Base-by-base conservation (phyloP, 1,139 yeast genomes). In the Pichia sp. region DNA sequence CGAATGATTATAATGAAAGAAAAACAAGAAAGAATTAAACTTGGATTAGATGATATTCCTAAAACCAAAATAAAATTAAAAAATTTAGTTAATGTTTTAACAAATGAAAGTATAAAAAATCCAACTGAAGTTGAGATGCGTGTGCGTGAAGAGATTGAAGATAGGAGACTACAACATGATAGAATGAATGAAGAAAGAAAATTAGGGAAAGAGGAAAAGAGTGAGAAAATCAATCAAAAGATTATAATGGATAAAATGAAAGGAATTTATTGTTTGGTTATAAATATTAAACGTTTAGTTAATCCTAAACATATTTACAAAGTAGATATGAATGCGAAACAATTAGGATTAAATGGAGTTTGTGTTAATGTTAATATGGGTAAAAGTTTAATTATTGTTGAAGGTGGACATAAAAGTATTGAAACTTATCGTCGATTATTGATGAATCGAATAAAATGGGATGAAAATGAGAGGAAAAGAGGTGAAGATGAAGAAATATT, bases 1-100 rank as follows among this genome's bases (percentile, higher is more conserved):
- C 66, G 97, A 43, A 77, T 79, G 37, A 71, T 72, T 38, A 68
- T 64, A 43, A 76, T 78, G 46, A 79, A 81, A 53, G 91, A 80
- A 37, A 72, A 74, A 47, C 95, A 86, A 56, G 93, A 87, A 52
- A 68, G 85, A 37, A 80, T 89, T 23, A 73, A 79, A 47, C 65
- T 86, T 6, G 98, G 98, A 0, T 64, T 89, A 20, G 88, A 81
- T 38, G 83, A 95, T 0, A 84, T 95, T 3, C 96, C 96, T 0
- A 82, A 83, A 6, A 95, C 96, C 3, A 91, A 89, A 60, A 86
- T 89, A 24, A 86, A 81, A 53, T 65, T 87, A 40, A 76, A 81
- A 34, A 91, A 89, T 57, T 70, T 89, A 59, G 84, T 86, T 88
- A 81, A 75, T 51, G 95, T 87, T 0, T 68, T 82, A 37, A 85